phyloP scores from a whole-genome alignment of 768 basidiomycete genomes.

The Hydnomerulius pinastri region DNA sequence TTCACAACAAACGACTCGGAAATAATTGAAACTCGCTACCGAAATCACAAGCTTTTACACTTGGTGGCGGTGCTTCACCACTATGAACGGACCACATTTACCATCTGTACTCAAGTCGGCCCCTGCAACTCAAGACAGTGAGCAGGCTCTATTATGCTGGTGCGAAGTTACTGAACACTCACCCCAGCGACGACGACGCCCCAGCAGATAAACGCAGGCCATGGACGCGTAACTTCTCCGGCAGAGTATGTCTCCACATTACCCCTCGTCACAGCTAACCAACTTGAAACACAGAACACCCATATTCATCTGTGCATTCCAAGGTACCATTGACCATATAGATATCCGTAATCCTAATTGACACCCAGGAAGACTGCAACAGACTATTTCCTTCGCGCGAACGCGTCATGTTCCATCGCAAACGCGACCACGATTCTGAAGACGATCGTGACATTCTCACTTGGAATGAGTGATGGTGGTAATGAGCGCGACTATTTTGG shows the following conservation, averaged over 20 bases:
- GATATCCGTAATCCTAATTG: neutral
- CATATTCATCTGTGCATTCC: conserved; percentile 75
- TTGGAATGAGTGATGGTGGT: conserved; percentile 74
- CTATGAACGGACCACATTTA: conserved; percentile 29
- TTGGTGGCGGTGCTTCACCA: no score
- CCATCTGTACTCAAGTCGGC: conserved; percentile 35
- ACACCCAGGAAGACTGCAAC: conserved; percentile 52
- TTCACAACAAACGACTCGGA: no score
- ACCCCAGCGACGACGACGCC: conserved; percentile 52
- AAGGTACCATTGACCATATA: conserved; percentile 38
- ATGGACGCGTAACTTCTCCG: conserved; percentile 66
- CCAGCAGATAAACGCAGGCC: conserved; percentile 51
- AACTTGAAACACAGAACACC: conserved; percentile 64
- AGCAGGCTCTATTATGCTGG: no score
- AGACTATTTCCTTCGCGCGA: conserved; percentile 74
- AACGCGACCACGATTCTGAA: conserved; percentile 66
- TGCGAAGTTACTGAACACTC: no score
- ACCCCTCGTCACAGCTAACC: conserved; percentile 2
- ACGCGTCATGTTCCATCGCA: conserved; percentile 68
- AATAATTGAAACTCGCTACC: no score
- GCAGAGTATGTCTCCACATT: conserved; percentile 50
- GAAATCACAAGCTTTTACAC: no score
- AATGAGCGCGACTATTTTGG: neutral
- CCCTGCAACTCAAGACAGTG: conserved; percentile 35
- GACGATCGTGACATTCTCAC: conserved; percentile 61